These are phyloP conservation scores for Mucor racemosus DNA, from an alignment of 371 early-diverging fungal species.

Conservation along the genomic window DNA sequence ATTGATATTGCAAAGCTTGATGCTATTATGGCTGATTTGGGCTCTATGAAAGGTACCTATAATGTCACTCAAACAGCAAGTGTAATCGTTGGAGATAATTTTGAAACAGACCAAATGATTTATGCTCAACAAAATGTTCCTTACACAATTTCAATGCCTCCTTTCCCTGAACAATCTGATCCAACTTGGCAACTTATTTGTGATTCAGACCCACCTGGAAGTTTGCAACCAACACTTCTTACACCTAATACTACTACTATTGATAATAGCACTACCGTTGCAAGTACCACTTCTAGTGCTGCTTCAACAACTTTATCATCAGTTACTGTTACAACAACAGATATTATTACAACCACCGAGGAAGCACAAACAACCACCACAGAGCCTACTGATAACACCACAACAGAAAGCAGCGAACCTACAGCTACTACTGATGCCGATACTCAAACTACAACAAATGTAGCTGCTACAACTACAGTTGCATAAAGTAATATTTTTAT, in stretches of 20 bases:
- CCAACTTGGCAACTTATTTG: background rate
- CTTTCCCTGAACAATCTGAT: constrained; percentile 14
- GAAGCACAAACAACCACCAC: background rate
- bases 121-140: constrained; percentile 40
- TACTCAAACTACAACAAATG: background rate
- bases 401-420: background rate
- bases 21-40: constrained; percentile 11
- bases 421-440: background rate
- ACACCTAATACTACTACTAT: background rate
- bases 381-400: background rate
- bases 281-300: constrained; percentile 11
- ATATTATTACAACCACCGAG: background rate
- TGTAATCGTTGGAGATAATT: constrained; percentile 32
- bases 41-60: constrained; percentile 9
- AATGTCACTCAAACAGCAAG: constrained; percentile 31
- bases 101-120: constrained; percentile 26
- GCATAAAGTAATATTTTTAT: background rate
- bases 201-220: background rate
- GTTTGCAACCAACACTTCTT: background rate
- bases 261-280: constrained; percentile 15
- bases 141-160: constrained; percentile 14
- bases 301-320: background rate
- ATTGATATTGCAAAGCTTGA: background rate
- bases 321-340: too few relatives aligned
- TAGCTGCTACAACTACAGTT: background rate